Evolutionary conservation across 2,329 filamentous ascomycete genomes (phyloP).

Genomic region (Phaeosphaeriaceae sp.): DNA sequence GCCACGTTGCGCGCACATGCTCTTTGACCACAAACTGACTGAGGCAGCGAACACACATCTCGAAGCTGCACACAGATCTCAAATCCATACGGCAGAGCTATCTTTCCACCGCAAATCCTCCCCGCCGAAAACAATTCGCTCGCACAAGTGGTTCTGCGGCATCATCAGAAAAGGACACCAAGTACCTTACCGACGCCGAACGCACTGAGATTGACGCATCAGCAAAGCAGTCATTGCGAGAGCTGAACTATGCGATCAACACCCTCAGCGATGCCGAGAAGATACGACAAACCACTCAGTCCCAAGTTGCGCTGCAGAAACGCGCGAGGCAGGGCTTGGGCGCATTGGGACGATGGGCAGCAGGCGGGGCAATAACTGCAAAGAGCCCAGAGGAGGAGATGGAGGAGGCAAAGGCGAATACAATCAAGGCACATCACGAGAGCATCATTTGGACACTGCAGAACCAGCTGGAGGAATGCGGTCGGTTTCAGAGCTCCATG

Average conservation of each 20-base stretch:
- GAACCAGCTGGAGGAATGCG: constrained; percentile 76
- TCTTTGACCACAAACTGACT: constrained; percentile 28
- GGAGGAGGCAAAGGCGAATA: constrained; percentile 75
- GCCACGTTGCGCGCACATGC: constrained; percentile 40
- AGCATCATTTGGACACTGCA: constrained; percentile 84
- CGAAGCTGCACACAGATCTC: constrained; percentile 80
- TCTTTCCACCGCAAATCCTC: constrained; percentile 78
- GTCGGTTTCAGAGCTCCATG: constrained; percentile 84
- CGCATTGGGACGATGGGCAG: constrained; percentile 73
- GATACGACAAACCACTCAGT: constrained; percentile 78
- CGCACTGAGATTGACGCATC: constrained; percentile 87
- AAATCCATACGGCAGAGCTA: constrained; percentile 87
- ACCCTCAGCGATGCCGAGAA: constrained; percentile 83
- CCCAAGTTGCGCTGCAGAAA: constrained; percentile 75
- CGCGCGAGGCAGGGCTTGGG: constrained; percentile 69
- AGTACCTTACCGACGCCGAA: constrained; percentile 78
- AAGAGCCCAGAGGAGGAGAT: constrained; percentile 72
- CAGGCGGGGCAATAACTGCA: constrained; percentile 57
- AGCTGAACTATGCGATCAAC: constrained; percentile 82
- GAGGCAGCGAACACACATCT: constrained; percentile 80
- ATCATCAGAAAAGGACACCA: constrained; percentile 54
- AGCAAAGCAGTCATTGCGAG: constrained; percentile 83
- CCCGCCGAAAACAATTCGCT: constrained; percentile 59
- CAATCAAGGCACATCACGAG: constrained; percentile 76
- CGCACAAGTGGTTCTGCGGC: constrained; percentile 37